Evolutionary conservation across 2,329 filamentous ascomycete species (phyloP), one percentile per base, ranked within the genome.

Genomic region (Chaetomiaceae sp.): DNA sequence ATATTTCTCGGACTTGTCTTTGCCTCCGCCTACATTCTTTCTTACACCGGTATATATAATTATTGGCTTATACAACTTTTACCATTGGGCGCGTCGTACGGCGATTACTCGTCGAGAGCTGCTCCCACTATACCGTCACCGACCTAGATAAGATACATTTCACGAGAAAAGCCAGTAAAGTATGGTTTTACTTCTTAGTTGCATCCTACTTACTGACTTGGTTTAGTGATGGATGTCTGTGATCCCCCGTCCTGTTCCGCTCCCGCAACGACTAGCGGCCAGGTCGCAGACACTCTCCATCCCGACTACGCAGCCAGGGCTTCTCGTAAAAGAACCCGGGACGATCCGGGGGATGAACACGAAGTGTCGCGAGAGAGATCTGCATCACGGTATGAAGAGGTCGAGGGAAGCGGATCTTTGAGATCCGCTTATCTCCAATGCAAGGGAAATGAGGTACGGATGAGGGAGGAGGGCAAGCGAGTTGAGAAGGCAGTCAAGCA

Each of bases 181-280:
- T 47, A 37, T 29, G 33, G 44, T 47, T 47, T 47, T 16, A 36
- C 32, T 29, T 37, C 44, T 47, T 33, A 20, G 20, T 27, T 37
- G 33, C 20, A 25, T 46, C 14, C 44, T 36, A 29, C 10, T 6
- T 47, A 29, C 44, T 47, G 13, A 47, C 23, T 37, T 47, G 21
- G 21, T 37, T 20, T 37, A 37, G 44, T 47, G 18, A 47, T 37
- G n/a, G 20, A 47, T 36, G 2, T 21, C 33, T n/a, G 21, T n/a
- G 21, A 37, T 37, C 18, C 44, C 21, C 30, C 11, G 32, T 36
- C 43, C 14, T 47, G 32, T 20, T 47, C 32, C 33, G 14, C 44
- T 45, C 20, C 43, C 6, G n/a, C 30, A 34, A 34, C 32, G 33
- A 37, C n/a, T 23, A 18, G 21, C 33, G 14, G 32, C 44, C 14